These are phyloP conservation scores for Mucor indicus DNA, from an alignment of 371 early-diverging fungal species.

Conservation along the genomic window DNA sequence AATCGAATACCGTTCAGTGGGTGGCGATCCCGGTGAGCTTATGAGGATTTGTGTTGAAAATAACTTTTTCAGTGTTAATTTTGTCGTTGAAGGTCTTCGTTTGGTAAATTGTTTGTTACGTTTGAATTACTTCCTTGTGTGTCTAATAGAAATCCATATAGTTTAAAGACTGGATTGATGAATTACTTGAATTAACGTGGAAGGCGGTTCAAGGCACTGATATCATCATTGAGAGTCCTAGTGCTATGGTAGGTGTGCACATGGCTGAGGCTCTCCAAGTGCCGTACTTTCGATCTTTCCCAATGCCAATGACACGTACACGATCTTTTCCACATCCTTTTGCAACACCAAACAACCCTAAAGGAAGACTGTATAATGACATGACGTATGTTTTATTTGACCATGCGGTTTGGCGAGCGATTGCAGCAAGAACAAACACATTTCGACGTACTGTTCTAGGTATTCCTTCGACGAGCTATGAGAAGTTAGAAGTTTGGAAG, in stretches of 20 bases:
- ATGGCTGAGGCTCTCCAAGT: constrained; percentile 75
- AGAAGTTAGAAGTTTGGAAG: constrained; percentile 56
- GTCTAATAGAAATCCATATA: constrained; percentile 12
- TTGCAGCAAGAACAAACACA: constrained; percentile 59
- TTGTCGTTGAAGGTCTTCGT: constrained; percentile 61
- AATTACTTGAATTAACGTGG: constrained; percentile 67
- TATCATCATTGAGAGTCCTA: constrained; percentile 73
- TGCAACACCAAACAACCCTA: constrained; percentile 63
- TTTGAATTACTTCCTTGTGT: no score
- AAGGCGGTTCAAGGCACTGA: constrained; percentile 75
- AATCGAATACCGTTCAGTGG: constrained; percentile 72
- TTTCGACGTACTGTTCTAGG: constrained; percentile 60
- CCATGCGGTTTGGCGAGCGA: constrained; percentile 74
- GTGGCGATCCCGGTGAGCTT: constrained; percentile 69
- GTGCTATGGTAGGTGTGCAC: constrained; percentile 78
- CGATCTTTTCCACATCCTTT: constrained; percentile 81
- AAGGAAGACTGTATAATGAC: constrained; percentile 73
- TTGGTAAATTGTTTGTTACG: constrained; percentile 22
- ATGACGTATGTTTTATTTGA: constrained; percentile 80
- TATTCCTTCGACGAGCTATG: constrained; percentile 52
- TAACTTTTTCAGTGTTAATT: constrained; percentile 72
- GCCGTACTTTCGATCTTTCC: constrained; percentile 73
- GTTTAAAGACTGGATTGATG: constrained; percentile 77
- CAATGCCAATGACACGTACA: constrained; percentile 87
- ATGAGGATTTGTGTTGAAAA: constrained; percentile 79